phyloP scores from a whole-genome alignment of 257 asterid genomes.

The Solanum ossicruentum region DNA sequence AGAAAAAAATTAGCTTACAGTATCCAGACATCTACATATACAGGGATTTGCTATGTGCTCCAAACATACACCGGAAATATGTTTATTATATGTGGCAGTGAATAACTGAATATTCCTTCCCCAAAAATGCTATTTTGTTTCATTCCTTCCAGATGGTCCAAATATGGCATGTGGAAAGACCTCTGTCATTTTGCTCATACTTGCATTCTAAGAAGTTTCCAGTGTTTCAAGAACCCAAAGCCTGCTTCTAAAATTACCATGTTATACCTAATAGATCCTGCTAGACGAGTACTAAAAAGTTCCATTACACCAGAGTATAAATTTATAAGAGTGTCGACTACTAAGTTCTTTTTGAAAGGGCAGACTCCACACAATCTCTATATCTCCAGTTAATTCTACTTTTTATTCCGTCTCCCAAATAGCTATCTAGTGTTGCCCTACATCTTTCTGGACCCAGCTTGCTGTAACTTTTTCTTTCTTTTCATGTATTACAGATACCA shows the following conservation, averaged over 20 bases:
- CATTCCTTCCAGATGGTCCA: neutral
- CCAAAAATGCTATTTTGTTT: neutral
- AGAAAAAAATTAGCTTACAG: neutral
- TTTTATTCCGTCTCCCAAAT: neutral
- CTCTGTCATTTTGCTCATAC: neutral
- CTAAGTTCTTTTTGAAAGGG: neutral
- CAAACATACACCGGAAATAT: neutral
- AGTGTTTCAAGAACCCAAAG: neutral
- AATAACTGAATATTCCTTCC: neutral
- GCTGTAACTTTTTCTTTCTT: neutral
- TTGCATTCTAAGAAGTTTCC: neutral
- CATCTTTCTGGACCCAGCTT: neutral
- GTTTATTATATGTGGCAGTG: neutral
- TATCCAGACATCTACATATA: neutral
- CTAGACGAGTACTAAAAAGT: neutral
- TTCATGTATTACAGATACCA: neutral
- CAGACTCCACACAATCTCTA: neutral
- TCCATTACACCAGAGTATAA: neutral
- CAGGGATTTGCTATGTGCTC: neutral
- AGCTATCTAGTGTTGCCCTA: neutral
- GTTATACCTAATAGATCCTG: neutral
- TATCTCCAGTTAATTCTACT: neutral
- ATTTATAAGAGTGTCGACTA: neutral
- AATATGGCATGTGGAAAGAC: neutral
- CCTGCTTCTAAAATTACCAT: neutral